Percentiles rank a stretch among this genome's conserved stretches.
These are phyloP conservation scores for Tulasnella sp. DNA, from an alignment of 768 basidiomycete species.

Conservation along the genomic window DNA sequence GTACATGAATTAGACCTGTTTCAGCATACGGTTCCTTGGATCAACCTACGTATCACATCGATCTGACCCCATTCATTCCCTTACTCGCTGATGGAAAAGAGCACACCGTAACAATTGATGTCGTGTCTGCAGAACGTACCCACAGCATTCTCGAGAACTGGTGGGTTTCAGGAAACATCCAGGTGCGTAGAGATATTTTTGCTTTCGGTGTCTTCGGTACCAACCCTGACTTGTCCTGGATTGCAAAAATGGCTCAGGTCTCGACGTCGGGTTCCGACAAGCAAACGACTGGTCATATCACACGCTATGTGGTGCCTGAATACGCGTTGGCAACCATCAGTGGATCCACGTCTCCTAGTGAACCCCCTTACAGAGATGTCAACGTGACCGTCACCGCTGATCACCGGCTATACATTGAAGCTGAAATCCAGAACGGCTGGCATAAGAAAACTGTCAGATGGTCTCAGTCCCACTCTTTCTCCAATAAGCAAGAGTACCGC, in stretches of 20 bases:
- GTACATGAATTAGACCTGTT: conserved; percentile 39
- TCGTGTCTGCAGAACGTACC: conserved; percentile 52
- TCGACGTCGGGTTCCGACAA: conserved; percentile 46
- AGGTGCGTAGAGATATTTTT: conserved; percentile 26
- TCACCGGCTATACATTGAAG: conserved; percentile 45
- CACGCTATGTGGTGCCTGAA: conserved; percentile 40
- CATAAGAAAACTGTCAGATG: conserved; percentile 46
- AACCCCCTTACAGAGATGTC: conserved; percentile 26
- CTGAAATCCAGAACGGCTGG: conserved; percentile 48
- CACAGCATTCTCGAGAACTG: conserved; percentile 61
- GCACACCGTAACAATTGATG: conserved; percentile 60
- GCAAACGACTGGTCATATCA: conserved; percentile 59
- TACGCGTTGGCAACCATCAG: conserved; percentile 42
- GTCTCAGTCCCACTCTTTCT: conserved; percentile 46
- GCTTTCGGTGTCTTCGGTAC: neutral
- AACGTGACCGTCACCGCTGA: conserved; percentile 50
- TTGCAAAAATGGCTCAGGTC: conserved; percentile 31
- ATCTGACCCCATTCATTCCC: conserved; percentile 66
- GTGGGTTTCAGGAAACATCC: conserved; percentile 38
- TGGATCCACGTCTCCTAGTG: conserved; percentile 26
- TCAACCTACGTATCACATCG: conserved; percentile 63
- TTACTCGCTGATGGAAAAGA: conserved; percentile 51
- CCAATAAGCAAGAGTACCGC: conserved; percentile 50
- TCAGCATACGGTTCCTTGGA: conserved; percentile 65
- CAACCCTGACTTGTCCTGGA: neutral